Conservation (phyloP, 2,329 filamentous ascomycete species). For the Helicocarpus griseus region DNA sequence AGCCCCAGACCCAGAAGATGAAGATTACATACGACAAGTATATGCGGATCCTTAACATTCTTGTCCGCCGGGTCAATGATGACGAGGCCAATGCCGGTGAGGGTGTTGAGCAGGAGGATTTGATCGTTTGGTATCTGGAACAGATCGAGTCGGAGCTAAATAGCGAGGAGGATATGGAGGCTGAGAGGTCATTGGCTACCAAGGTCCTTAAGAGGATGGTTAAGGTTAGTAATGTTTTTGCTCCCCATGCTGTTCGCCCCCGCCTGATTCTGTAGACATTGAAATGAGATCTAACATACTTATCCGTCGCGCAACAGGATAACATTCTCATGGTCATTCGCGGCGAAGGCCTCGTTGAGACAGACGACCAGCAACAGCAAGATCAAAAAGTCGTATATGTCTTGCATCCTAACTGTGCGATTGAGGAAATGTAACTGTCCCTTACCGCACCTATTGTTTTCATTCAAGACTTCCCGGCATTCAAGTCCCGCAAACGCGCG, state of each 20-base stretch:
- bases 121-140: conserved; percentile 86
- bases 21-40: conserved; percentile 96
- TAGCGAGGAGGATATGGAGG: conserved; percentile 69
- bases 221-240: conserved; percentile 56
- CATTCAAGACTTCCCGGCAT: neutral
- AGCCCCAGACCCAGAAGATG: conserved; percentile 51
- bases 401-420: conserved; percentile 84
- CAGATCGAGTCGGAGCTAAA: conserved; percentile 76
- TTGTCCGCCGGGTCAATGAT: conserved; percentile 74
- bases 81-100: conserved; percentile 68
- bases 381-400: conserved; percentile 62
- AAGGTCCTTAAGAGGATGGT: conserved; percentile 95
- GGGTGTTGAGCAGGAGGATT: conserved; percentile 71
- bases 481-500: neutral
- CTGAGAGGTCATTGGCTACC: conserved; percentile 60
- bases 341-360: conserved; percentile 81
- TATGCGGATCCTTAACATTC: conserved; percentile 74
- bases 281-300: neutral
- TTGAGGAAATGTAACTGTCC: conserved; percentile 45
- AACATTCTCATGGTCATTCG: conserved; percentile 53
- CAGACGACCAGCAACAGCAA: conserved; percentile 48
- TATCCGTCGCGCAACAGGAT: conserved; percentile 34
- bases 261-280: too few species aligned
- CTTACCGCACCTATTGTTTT: conserved; percentile 5
- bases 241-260: neutral